A percentile compares a stretch with the other conserved stretches of the same genome.
Evolutionary conservation across 208 protist species (phyloP).

Genomic region (Naegleria fowleri): DNA sequence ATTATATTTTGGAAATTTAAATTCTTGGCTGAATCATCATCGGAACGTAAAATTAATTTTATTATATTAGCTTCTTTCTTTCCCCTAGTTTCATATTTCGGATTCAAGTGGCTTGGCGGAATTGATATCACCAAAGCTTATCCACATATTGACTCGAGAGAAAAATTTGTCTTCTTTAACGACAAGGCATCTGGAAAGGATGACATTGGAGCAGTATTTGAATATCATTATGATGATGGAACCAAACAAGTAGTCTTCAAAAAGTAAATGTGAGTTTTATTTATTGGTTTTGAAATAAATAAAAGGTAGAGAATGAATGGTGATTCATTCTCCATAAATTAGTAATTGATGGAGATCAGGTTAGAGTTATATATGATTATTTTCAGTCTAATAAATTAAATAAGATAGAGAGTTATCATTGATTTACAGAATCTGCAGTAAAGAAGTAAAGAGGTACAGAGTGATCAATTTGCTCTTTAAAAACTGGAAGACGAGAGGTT

Average conservation of each 20-base stretch:
- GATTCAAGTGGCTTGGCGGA: neutral
- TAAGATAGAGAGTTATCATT: neutral
- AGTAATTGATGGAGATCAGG: neutral
- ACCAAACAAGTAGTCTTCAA: neutral
- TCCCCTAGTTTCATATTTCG: neutral
- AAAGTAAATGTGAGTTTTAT: neutral
- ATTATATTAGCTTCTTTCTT: neutral
- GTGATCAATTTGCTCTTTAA: neutral
- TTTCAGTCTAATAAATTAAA: neutral
- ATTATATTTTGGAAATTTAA: neutral
- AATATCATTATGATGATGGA: conserved; percentile 7
- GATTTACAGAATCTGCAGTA: neutral
- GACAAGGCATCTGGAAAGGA: neutral
- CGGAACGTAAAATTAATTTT: neutral
- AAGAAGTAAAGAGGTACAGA: neutral
- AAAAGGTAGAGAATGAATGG: neutral
- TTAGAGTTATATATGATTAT: neutral
- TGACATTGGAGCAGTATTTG: neutral
- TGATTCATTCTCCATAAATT: neutral
- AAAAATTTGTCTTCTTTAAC: neutral
- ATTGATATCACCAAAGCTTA: neutral
- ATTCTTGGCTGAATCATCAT: neutral
- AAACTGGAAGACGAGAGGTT: neutral
- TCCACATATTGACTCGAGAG: neutral
- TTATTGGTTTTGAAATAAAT: neutral